These are phyloP conservation scores for Salpingoeca rosetta DNA, from an alignment of 78 protist genomes.

Conservation along the genomic window DNA sequence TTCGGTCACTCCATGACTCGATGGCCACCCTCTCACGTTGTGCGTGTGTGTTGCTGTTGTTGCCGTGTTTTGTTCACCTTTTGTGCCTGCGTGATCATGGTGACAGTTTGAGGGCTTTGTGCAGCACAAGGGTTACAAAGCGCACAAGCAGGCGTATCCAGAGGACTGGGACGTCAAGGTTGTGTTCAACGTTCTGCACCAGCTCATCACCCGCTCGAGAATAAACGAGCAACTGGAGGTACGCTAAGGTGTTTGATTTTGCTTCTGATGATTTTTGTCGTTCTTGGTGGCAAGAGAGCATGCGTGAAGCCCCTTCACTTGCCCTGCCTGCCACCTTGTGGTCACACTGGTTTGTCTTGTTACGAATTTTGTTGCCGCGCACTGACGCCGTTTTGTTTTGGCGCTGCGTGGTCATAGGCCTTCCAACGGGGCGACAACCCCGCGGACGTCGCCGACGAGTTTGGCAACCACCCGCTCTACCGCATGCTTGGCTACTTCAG, in stretches of 20 bases:
- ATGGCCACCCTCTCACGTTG: too few relatives aligned
- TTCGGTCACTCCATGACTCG: too few relatives aligned
- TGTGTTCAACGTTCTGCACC: conserved; percentile 29
- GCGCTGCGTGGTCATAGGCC: too few relatives aligned
- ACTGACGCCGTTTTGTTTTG: too few relatives aligned
- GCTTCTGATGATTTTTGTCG: neutral
- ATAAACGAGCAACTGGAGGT: conserved; percentile 25
- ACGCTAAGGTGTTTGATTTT: neutral
- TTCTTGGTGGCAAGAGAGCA: neutral
- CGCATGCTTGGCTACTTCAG: conserved; percentile 1
- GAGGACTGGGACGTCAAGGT: conserved; percentile 19
- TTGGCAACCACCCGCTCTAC: neutral
- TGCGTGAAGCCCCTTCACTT: neutral
- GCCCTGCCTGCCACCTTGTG: neutral
- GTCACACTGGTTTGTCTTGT: too few relatives aligned
- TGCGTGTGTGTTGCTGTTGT: too few relatives aligned
- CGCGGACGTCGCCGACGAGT: neutral
- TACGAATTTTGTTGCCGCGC: too few relatives aligned
- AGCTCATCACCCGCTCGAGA: conserved; percentile 17
- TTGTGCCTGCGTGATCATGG: too few relatives aligned
- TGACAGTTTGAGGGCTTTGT: too few relatives aligned
- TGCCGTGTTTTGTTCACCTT: too few relatives aligned
- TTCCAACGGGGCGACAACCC: neutral
- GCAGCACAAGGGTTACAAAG: too few relatives aligned
- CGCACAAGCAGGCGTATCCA: too few relatives aligned